A percentile compares a stretch with the other conserved stretches of the same genome.
phyloP scores from a whole-genome alignment of 805 yeast species.

The Wickerhamomyces ciferrii region DNA sequence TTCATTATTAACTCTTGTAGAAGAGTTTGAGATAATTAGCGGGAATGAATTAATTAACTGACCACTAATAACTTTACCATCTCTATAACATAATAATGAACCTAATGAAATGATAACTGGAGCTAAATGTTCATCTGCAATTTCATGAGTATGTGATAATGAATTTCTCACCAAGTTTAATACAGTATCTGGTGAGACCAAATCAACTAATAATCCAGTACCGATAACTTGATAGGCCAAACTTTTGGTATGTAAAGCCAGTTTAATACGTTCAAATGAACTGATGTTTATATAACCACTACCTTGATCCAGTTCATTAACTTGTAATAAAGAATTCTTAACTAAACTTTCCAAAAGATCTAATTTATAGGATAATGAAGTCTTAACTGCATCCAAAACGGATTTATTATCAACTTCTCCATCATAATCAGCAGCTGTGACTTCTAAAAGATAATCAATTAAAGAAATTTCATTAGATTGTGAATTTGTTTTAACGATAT shows the following conservation, averaged over 20 bases:
- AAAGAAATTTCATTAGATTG: constrained; percentile 8
- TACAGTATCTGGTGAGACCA: constrained; percentile 38
- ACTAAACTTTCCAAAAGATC: constrained; percentile 11
- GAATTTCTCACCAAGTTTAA: constrained; percentile 43
- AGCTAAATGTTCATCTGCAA: constrained; percentile 48
- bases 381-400: constrained; percentile 12
- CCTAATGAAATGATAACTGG: constrained; percentile 50
- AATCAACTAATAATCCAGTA: constrained; percentile 44
- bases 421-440: constrained; percentile 22
- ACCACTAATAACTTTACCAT: constrained; percentile 25
- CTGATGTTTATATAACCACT: constrained; percentile 50
- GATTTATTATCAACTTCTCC: constrained; percentile 18
- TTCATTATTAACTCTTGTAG: constrained; percentile 43
- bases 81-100: constrained; percentile 40
- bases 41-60: constrained; percentile 39
- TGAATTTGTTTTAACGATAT: constrained; percentile 3
- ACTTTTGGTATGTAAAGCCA: constrained; percentile 51
- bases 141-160: constrained; percentile 46
- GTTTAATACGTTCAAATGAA: constrained; percentile 38
- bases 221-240: constrained; percentile 56
- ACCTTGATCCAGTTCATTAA: constrained; percentile 44
- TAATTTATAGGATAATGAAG: constrained; percentile 10
- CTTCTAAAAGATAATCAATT: constrained; percentile 26
- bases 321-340: constrained; percentile 15
- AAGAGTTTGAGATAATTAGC: constrained; percentile 35